These are phyloP conservation scores for Neonectria neomacrospora DNA, from an alignment of 2,329 filamentous ascomycete genomes.

Conservation along the genomic window DNA sequence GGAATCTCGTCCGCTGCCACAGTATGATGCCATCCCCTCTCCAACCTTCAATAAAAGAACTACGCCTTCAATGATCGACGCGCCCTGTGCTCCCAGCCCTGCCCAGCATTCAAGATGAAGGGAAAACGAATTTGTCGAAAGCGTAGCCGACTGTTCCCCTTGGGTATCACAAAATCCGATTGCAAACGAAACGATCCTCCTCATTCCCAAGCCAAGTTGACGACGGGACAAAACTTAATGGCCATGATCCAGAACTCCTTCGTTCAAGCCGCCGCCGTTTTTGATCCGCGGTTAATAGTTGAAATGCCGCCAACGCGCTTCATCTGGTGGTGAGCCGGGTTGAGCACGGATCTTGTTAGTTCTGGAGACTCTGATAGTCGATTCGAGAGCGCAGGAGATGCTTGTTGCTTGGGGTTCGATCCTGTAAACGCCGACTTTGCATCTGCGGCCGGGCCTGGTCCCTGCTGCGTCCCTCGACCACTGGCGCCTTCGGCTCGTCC, in stretches of 20 bases:
- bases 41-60: constrained; percentile 29
- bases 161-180: constrained; percentile 54
- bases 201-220: constrained; percentile 38
- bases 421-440: constrained; percentile 41
- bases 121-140: constrained; percentile 37
- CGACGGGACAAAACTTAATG: constrained; percentile 17
- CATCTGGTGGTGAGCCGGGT: constrained; percentile 47
- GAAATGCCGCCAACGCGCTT: constrained; percentile 49
- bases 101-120: constrained; percentile 37
- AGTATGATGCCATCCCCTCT: constrained; percentile 31
- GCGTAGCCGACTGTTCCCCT: constrained; percentile 43
- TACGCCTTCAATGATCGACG: constrained; percentile 24
- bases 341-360: constrained; percentile 52
- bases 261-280: constrained; percentile 49
- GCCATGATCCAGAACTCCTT: constrained; percentile 29
- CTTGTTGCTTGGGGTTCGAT: constrained; percentile 36
- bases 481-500: constrained; percentile 23
- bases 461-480: constrained; percentile 39
- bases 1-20: constrained; percentile 26
- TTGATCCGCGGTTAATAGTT: constrained; percentile 48
- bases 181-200: constrained; percentile 43
- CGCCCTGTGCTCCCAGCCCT: constrained; percentile 32
- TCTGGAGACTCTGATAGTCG: constrained; percentile 57
- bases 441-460: constrained; percentile 30
- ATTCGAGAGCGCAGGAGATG: constrained; percentile 42